Conservation (phyloP, 768 basidiomycete genomes). For the Wakefieldia striispora region DNA sequence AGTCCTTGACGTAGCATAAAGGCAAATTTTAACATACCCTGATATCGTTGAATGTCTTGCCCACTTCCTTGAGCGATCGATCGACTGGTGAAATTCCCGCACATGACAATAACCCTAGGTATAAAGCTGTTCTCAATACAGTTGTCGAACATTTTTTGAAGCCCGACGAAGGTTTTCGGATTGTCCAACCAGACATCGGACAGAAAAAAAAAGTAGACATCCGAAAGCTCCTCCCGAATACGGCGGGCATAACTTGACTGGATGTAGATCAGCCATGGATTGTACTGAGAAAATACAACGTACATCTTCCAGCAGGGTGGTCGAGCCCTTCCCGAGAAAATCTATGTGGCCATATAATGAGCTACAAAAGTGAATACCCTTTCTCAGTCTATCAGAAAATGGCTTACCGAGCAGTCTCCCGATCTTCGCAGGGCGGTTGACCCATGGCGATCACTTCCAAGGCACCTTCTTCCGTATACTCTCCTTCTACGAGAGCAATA, state of each 20-base stretch:
- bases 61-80: conserved; percentile 78
- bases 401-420: conserved; percentile 75
- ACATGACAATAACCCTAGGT: conserved; percentile 87
- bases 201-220: conserved; percentile 86
- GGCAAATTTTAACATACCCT: conserved; percentile 49
- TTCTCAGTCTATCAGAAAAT: not conserved
- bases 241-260: conserved; percentile 64
- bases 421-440: conserved; percentile 93
- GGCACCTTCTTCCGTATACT: conserved; percentile 90
- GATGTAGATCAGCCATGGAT: conserved; percentile 2
- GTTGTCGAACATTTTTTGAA: conserved; percentile 86
- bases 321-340: conserved; percentile 92
- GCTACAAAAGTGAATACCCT: conserved; percentile 38
- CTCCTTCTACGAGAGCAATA: conserved; percentile 92
- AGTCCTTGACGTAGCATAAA: not conserved
- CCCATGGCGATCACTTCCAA: conserved; percentile 92
- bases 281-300: conserved; percentile 21
- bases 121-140: conserved; percentile 85
- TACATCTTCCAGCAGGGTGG: conserved; percentile 90
- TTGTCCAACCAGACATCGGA: conserved; percentile 97
- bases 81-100: conserved; percentile 91
- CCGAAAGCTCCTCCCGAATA: conserved; percentile 64
- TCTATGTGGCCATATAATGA: conserved; percentile 96
- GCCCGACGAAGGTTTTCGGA: conserved; percentile 72
- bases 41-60: conserved; percentile 78